Evolutionary conservation across 2,329 filamentous ascomycete species (phyloP), one percentile per base, ranked within the genome.

Genomic region (Scedosporium apiospermum): DNA sequence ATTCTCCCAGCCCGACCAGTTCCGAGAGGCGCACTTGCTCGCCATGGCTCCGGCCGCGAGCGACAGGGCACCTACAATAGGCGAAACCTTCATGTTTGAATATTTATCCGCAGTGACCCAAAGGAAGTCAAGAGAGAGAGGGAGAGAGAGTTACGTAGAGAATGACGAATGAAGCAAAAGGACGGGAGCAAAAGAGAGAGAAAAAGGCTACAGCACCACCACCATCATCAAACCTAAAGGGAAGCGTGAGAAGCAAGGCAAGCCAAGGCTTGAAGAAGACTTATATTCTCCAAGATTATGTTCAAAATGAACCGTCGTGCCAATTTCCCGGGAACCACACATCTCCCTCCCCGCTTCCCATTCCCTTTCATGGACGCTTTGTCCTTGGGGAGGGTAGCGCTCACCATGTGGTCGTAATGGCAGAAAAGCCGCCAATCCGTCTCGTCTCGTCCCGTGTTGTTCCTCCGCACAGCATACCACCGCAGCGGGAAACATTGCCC

Each of bases 1-100:
- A 14, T 61, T 62, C 21, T 62, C 55, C 60, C 60, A 64, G 14
- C 62, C 62, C 18, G 18, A 3, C 62, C 62, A 65, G 57, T 61
- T 30, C 3, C 6, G 12, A 6, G 23, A 38, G 4, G 26, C 16
- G 42, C 42, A 38, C 12, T 58, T 41, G 34, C 14, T 41, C 21
- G n/a, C 21, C 2, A 46, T 46, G 16, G 51, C 60, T 3, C 46
- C 60, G 4, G 60, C 38, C 14, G 18, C 60, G 16, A 62, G 60
- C 16, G 46, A 41, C 60, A 61, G 46, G 18, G 60, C 26, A 27
- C 42, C 26, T 16, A 38, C 60, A 42, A 61, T 51, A 14, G 46
- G 23, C 44, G 60, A 41, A 10, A 55, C 27, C 46, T 30, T 61
- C 60, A 61, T 61, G 5, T 26, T 61, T 41, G 12, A 46, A 34